These are phyloP conservation scores for Pythium chondricola DNA, from an alignment of 352 stramenopile genomes.

Conservation along the genomic window DNA sequence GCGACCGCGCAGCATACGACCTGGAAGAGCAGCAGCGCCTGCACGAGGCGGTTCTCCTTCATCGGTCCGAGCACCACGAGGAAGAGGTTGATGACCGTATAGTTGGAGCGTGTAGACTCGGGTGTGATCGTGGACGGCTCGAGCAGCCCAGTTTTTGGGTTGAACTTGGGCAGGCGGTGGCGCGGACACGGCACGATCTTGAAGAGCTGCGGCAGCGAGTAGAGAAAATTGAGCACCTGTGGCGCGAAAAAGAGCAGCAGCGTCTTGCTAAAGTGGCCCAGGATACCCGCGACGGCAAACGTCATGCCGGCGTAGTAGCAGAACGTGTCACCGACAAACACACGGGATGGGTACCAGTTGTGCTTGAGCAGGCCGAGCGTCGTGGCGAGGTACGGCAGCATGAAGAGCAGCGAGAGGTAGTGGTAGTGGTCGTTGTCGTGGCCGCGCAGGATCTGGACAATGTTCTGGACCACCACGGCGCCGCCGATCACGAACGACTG, in stretches of 20 bases:
- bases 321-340: slow-evolving; percentile 99
- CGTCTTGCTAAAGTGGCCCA: slow-evolving; percentile 98
- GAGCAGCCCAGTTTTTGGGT: slow-evolving; percentile 88
- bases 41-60: slow-evolving; percentile 65
- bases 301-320: slow-evolving; percentile 99
- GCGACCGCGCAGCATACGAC: slow-evolving; percentile 59
- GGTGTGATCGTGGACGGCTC: slow-evolving; percentile 90
- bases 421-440: slow-evolving; percentile 88
- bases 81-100: slow-evolving; percentile 87
- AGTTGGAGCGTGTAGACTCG: slow-evolving; percentile 76
- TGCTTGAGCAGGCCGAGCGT: slow-evolving; percentile 93
- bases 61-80: slow-evolving; percentile 81
- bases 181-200: slow-evolving; percentile 97
- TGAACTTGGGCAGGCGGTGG: slow-evolving; percentile 95
- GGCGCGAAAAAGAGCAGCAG: slow-evolving; percentile 97
- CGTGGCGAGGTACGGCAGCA: slow-evolving; percentile 93
- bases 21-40: slow-evolving; percentile 70
- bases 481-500: slow-evolving; percentile 92
- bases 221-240: slow-evolving; percentile 99
- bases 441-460: slow-evolving; percentile 89
- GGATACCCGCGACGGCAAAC: slow-evolving; percentile 94
- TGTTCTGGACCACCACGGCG: slow-evolving; percentile 93
- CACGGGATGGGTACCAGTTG: slow-evolving; percentile 97
- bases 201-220: slow-evolving; percentile 97
- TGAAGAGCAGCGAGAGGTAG: slow-evolving; percentile 95